Base-by-base conservation (phyloP, 306 rosid genomes). In the Cicer arietinum region DNA sequence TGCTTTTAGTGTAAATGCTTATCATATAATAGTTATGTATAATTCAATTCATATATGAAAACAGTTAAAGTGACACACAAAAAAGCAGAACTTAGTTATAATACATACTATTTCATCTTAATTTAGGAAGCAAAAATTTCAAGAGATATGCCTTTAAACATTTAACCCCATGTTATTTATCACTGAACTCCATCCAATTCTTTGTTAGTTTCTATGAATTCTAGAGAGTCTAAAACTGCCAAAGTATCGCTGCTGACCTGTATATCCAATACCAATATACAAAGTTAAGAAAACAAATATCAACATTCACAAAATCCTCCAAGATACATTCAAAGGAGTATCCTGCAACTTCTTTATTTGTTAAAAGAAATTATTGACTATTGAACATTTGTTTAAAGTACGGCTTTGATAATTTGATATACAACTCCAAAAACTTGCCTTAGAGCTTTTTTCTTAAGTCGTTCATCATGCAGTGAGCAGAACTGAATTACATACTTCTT, bases 101-200 rank as follows among this genome's bases (percentile, higher is more conserved):
- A 63, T 35, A 50, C 14, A 64, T 18, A 17, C 22, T 22, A 30
- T 7, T 13, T 17, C 20, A 13, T n/a, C 66, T 47, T 12, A 47
- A 74, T 10, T 67, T 59, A 58, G 48, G 37, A 69, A 14, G 2
- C 68, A 20, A 14, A 46, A 58, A 18, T 47, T 59, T 22, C 65
- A 57, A 79, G 47, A 62, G 58, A 47, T 59, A n/a, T 47, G 67
- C 18, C 37, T 16, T 0, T 40, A 80, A 78, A 40, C 14, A 22
- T 59, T 48, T 6, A 41, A 41, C 8, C 37, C 37, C 37, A 30
- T 30, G 37, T 30, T 4, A 30, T 30, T 56, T 17, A 73, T 30
- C 44, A 40, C 44, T 51, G 39, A 64, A 41, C 43, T 10, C 52
- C 59, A 16, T 40, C 52, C 20, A 48, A 48, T 48, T 74, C 25